Evolutionary conservation across 371 early-diverging fungal species (phyloP).

Genomic region (Conidiobolus incongruus): DNA sequence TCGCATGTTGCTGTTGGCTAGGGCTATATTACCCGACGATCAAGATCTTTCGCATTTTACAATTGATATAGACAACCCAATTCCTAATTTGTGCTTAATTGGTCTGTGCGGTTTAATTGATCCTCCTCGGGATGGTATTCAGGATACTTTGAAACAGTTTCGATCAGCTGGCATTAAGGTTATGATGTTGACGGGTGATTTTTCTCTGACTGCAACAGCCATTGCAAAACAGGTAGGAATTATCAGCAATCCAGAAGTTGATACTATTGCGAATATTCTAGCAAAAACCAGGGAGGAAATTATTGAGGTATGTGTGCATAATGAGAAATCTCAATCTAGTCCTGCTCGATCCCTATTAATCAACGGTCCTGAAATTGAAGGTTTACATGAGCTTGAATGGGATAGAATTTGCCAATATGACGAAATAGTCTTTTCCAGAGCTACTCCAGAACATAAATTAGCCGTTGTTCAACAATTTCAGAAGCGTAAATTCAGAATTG

Average conservation of each 20-base stretch:
- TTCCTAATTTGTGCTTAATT: slow-evolving; percentile 54
- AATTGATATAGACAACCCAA: too few relatives aligned
- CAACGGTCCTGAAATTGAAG: not conserved
- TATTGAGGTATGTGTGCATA: too few relatives aligned
- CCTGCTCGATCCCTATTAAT: too few relatives aligned
- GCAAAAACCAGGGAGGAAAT: too few relatives aligned
- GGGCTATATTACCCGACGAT: not conserved
- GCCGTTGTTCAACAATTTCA: slow-evolving; percentile 68
- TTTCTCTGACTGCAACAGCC: slow-evolving; percentile 76
- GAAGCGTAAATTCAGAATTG: slow-evolving; percentile 66
- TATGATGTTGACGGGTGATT: slow-evolving; percentile 91
- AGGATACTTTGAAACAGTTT: slow-evolving; percentile 60
- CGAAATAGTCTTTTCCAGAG: not conserved
- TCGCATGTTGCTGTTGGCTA: slow-evolving; percentile 29
- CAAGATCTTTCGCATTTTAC: too few relatives aligned
- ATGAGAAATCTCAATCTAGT: too few relatives aligned
- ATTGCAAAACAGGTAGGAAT: slow-evolving; percentile 84
- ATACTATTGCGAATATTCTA: too few relatives aligned
- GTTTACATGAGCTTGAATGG: not conserved
- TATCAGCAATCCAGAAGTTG: too few relatives aligned
- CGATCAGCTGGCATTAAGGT: slow-evolving; percentile 81
- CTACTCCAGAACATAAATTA: slow-evolving; percentile 63
- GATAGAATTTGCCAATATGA: not conserved
- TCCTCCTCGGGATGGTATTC: slow-evolving; percentile 62
- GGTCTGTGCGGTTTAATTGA: slow-evolving; percentile 87